These are phyloP conservation scores for Carex parvula DNA, from an alignment of 176 grass and related monocot species.

Conservation along the genomic window DNA sequence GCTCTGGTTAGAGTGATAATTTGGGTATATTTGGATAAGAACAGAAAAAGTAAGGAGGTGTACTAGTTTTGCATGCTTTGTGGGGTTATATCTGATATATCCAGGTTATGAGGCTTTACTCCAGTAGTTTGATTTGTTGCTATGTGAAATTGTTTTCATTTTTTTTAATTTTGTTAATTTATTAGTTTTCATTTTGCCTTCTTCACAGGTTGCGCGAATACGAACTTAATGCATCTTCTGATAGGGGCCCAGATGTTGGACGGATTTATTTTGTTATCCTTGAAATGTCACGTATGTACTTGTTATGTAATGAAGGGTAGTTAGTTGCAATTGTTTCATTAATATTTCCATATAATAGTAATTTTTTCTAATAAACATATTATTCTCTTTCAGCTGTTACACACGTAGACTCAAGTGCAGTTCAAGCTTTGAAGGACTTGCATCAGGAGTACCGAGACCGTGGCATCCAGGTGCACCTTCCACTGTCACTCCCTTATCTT, in stretches of 20 bases:
- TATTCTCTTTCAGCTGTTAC: conserved; percentile 66
- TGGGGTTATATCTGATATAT: conserved; percentile 10
- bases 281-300: conserved; percentile 89
- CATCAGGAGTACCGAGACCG: conserved; percentile 79
- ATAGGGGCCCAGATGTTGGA: conserved; percentile 62
- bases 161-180: neutral
- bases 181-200: neutral
- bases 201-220: conserved; percentile 77
- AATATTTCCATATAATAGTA: neutral
- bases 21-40: neutral
- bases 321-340: neutral
- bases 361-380: neutral
- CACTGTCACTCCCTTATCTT: neutral
- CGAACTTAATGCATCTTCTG: conserved; percentile 65
- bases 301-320: conserved; percentile 13
- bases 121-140: neutral
- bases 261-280: conserved; percentile 88
- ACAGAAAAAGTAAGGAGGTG: neutral
- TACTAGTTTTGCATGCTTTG: neutral
- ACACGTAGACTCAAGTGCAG: conserved; percentile 86
- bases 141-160: neutral
- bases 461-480: conserved; percentile 55
- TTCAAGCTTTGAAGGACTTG: conserved; percentile 94
- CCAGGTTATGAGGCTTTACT: neutral
- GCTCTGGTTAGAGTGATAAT: neutral